Conservation (phyloP, 768 basidiomycete genomes). For the Mycena chlorophos region DNA sequence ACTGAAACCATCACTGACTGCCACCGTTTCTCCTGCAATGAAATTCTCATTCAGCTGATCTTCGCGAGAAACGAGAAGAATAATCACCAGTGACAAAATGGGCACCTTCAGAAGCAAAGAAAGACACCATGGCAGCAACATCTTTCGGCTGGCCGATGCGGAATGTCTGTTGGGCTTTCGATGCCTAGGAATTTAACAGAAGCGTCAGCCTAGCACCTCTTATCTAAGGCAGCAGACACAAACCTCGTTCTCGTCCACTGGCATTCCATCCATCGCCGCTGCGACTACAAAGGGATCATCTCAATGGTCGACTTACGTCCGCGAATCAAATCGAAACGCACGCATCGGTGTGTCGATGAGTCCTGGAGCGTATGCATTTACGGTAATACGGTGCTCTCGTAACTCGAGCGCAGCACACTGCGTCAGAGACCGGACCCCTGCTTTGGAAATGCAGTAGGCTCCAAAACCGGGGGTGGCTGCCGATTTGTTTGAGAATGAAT, state of each 20-base stretch:
- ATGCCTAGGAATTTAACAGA: not conserved
- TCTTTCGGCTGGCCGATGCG: not conserved
- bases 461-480: not conserved
- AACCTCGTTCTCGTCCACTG: no score
- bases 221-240: not conserved
- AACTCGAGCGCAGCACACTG: conserved; percentile 32
- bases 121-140: not conserved
- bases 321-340: conserved; percentile 11
- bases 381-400: conserved; percentile 36
- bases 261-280: not conserved
- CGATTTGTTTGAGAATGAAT: not conserved
- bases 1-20: not conserved
- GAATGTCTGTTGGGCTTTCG: not conserved
- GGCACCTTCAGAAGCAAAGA: not conserved
- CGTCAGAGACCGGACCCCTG: not conserved
- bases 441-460: not conserved
- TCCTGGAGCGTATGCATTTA: conserved; percentile 43
- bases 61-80: not conserved
- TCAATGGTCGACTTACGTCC: not conserved
- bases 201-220: not conserved
- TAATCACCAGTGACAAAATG: not conserved
- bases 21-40: not conserved
- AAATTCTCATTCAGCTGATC: not conserved
- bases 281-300: not conserved
- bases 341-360: conserved; percentile 31